A percentile compares a stretch with the other conserved stretches of the same genome.
phyloP scores from a whole-genome alignment of 2,329 filamentous ascomycete genomes.

The Diaporthe sp. region DNA sequence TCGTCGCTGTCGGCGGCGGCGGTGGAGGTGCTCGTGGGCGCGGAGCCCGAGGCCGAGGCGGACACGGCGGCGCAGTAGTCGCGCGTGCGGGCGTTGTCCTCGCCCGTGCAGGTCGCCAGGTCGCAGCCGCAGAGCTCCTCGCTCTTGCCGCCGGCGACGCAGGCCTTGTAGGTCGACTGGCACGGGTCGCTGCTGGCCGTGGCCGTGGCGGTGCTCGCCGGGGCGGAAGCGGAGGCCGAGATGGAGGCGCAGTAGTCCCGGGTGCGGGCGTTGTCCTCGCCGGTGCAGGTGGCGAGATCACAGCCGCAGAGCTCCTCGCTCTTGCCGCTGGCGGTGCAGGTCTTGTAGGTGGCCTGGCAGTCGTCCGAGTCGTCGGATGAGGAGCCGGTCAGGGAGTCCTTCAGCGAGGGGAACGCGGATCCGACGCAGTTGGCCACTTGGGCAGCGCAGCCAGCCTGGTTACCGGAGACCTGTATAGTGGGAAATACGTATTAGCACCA shows the following conservation, averaged over 20 bases:
- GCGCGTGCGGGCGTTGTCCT: slow-evolving; percentile 18
- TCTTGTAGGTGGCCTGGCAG: slow-evolving; percentile 9
- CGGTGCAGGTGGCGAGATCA: slow-evolving; percentile 20
- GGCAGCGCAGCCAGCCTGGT: slow-evolving; percentile 20
- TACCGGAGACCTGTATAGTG: not conserved
- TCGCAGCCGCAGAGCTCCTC: slow-evolving; percentile 26
- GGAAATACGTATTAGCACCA: not conserved
- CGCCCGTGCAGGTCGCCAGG: slow-evolving; percentile 24
- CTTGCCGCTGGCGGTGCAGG: not conserved
- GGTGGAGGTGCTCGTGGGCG: not conserved
- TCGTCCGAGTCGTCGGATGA: not conserved
- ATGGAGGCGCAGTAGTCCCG: not conserved
- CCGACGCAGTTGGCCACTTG: slow-evolving; percentile 12
- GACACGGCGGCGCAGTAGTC: slow-evolving; percentile 13
- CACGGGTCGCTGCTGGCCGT: not conserved
- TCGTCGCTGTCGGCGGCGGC: not conserved
- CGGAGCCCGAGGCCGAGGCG: not conserved
- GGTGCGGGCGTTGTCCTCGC: not conserved
- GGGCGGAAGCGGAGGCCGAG: not conserved
- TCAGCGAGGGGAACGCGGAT: slow-evolving; percentile 1
- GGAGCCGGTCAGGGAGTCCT: not conserved
- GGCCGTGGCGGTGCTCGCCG: not conserved
- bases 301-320: slow-evolving; percentile 27
- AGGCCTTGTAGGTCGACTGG: slow-evolving; percentile 10
- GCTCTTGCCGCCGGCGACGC: slow-evolving; percentile 2